A percentile compares a stretch with the other conserved stretches of the same genome.
These are phyloP conservation scores for Paramecium sexaurelia DNA, from an alignment of 73 alveolate species.

Conservation along the genomic window DNA sequence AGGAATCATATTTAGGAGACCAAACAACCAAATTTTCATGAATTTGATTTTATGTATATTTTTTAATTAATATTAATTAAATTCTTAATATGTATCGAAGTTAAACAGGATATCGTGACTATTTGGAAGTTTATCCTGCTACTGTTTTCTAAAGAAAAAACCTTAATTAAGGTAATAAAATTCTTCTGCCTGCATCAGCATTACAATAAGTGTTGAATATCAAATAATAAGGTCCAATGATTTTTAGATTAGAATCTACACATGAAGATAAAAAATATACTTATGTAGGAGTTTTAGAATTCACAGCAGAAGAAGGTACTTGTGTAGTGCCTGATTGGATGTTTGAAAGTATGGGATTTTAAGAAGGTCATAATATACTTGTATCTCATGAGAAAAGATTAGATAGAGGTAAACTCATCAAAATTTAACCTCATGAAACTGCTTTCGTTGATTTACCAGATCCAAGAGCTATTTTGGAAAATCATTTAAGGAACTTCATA, in stretches of 20 bases:
- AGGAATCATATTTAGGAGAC: no score
- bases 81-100: neutral
- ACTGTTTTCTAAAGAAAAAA: neutral
- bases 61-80: no score
- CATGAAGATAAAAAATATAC: constrained; percentile 59
- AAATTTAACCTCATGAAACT: constrained; percentile 93
- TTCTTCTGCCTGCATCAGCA: constrained; percentile 55
- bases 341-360: constrained; percentile 83
- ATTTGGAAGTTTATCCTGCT: constrained; percentile 39
- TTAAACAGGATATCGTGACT: neutral
- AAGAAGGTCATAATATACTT: constrained; percentile 77
- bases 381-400: constrained; percentile 82
- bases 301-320: constrained; percentile 94
- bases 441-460: constrained; percentile 92
- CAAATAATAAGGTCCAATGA: constrained; percentile 57
- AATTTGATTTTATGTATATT: no score
- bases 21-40: no score
- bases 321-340: constrained; percentile 89
- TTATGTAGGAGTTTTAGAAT: constrained; percentile 95
- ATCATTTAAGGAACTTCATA: constrained; percentile 87
- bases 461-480: constrained; percentile 95
- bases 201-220: constrained; percentile 8
- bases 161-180: constrained; percentile 63
- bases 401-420: constrained; percentile 81
- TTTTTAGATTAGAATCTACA: constrained; percentile 38